Percentiles rank a stretch among this genome's conserved stretches.
phyloP scores from a whole-genome alignment of 2,329 filamentous ascomycete species.

The Colletotrichum theobromicola region DNA sequence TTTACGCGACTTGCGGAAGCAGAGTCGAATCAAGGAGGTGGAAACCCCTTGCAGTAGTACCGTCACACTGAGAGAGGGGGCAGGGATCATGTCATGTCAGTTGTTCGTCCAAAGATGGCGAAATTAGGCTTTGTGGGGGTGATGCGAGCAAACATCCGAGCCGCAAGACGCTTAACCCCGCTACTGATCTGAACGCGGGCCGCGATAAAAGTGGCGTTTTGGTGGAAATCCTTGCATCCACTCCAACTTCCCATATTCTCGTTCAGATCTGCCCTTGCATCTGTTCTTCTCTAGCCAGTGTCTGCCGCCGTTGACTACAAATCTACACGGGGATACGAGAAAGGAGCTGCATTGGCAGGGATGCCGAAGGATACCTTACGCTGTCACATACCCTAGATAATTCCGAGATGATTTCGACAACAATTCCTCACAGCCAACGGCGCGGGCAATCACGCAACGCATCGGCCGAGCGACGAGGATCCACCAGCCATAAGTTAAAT shows the following conservation, averaged over 20 bases:
- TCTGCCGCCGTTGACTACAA: neutral
- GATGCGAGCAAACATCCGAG: neutral
- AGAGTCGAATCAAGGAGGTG: neutral
- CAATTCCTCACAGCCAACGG: neutral
- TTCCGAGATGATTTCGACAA: neutral
- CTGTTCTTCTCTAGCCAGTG: neutral
- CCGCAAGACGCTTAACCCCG: neutral
- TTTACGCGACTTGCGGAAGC: neutral
- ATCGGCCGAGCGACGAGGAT: neutral
- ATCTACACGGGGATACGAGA: neutral
- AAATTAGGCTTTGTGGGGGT: neutral
- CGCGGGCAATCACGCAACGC: neutral
- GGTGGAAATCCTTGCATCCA: neutral
- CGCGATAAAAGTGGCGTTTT: neutral
- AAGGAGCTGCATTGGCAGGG: neutral
- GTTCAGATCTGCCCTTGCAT: neutral
- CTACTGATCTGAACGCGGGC: neutral
- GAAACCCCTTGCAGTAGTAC: neutral
- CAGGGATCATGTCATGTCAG: neutral
- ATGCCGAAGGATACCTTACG: too few species aligned
- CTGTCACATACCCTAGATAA: too few species aligned
- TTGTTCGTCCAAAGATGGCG: neutral
- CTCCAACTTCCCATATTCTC: neutral
- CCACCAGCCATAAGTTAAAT: neutral
- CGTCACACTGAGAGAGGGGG: neutral